phyloP scores from a whole-genome alignment of 2,329 filamentous ascomycete genomes.

The Tolypocladium tundrense region DNA sequence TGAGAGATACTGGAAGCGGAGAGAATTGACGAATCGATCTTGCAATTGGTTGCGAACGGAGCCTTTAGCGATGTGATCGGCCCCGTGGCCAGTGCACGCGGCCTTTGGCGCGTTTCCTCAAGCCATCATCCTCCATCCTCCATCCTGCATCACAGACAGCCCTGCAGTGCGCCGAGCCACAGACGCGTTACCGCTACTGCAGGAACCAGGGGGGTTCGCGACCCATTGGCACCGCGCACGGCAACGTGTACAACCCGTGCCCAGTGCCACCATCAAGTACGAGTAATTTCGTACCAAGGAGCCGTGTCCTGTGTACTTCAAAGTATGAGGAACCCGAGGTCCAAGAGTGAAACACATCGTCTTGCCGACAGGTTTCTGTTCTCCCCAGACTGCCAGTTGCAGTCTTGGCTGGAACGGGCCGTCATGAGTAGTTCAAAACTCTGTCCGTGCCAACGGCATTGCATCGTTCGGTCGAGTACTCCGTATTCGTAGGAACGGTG shows the following conservation, averaged over 20 bases:
- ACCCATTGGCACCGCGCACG: not conserved
- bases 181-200: not conserved
- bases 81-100: not conserved
- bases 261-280: not conserved
- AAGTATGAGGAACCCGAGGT: not conserved
- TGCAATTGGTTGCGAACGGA: not conserved
- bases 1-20: not conserved
- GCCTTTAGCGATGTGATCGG: not conserved
- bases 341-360: not conserved
- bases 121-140: not conserved
- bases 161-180: not conserved
- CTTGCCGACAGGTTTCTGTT: not conserved
- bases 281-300: not conserved
- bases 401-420: not conserved
- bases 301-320: not conserved
- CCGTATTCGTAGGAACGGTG: not conserved
- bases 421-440: not conserved
- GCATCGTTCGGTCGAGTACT: not conserved
- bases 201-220: not conserved
- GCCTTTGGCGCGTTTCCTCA: not conserved
- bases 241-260: not conserved
- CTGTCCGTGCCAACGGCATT: not conserved
- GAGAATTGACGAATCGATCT: not conserved
- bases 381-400: not conserved
- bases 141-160: not conserved